A percentile compares a stretch with the other conserved stretches of the same genome.
Conservation (phyloP, 169 alveolate genomes). For the Plasmodium sp. region DNA sequence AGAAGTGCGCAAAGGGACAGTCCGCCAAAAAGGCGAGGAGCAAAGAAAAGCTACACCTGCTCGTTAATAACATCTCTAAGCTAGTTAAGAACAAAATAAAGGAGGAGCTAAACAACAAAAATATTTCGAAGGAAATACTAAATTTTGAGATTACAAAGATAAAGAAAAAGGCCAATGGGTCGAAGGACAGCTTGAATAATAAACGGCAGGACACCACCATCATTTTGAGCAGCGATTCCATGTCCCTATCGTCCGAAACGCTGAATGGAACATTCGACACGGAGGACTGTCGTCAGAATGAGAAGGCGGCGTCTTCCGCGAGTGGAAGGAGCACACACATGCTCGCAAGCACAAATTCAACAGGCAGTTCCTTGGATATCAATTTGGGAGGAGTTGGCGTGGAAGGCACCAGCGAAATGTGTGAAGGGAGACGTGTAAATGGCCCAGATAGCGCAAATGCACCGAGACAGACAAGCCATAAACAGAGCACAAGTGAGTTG, state of each 20-base stretch:
- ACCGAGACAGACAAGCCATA: not conserved
- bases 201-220: slow-evolving; percentile 49
- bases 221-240: slow-evolving; percentile 27
- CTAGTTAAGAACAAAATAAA: slow-evolving; percentile 54
- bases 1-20: not conserved
- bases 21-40: not conserved
- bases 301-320: not conserved
- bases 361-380: not conserved
- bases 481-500: not conserved
- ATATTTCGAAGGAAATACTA: slow-evolving; percentile 51
- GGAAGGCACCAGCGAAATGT: not conserved
- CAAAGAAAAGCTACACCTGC: slow-evolving; percentile 7
- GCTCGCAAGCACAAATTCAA: not conserved
- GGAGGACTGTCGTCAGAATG: not conserved
- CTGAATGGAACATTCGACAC: slow-evolving; percentile 13
- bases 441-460: not conserved
- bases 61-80: slow-evolving; percentile 55
- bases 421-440: not conserved
- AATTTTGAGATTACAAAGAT: slow-evolving; percentile 68
- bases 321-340: not conserved
- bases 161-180: slow-evolving; percentile 13
- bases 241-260: slow-evolving; percentile 24
- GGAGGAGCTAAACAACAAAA: slow-evolving; percentile 45
- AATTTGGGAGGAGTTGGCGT: not conserved
- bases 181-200: slow-evolving; percentile 18